phyloP scores from a whole-genome alignment of 1,139 yeast species.

The Arxiozyma slooffiae region DNA sequence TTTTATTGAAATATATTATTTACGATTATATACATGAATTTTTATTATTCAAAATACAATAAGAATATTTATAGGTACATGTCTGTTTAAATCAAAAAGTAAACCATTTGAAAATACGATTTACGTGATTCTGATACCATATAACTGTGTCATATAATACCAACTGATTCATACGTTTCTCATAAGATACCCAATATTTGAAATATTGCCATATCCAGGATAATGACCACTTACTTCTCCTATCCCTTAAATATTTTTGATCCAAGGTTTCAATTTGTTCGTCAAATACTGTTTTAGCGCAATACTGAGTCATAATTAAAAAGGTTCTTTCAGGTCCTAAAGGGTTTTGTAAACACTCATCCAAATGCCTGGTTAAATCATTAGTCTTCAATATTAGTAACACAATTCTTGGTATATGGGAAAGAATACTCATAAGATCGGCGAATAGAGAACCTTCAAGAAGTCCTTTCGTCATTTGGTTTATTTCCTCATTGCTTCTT shows the following conservation, averaged over 20 bases:
- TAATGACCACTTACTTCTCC: slow-evolving; percentile 32
- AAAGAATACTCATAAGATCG: slow-evolving; percentile 69
- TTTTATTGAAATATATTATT: no score
- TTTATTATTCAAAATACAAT: neutral
- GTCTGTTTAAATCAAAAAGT: neutral
- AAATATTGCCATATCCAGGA: slow-evolving; percentile 34
- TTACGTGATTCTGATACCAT: slow-evolving; percentile 25
- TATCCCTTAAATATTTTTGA: slow-evolving; percentile 17
- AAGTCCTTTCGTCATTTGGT: slow-evolving; percentile 54
- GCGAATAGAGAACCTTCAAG: slow-evolving; percentile 54
- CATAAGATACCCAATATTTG: slow-evolving; percentile 44
- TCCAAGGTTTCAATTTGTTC: slow-evolving; percentile 45
- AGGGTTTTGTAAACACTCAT: slow-evolving; percentile 73
- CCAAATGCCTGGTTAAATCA: slow-evolving; percentile 81
- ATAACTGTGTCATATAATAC: slow-evolving; percentile 43
- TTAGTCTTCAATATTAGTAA: slow-evolving; percentile 83
- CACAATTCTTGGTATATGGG: slow-evolving; percentile 77
- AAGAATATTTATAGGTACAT: neutral
- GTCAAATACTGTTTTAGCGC: slow-evolving; percentile 68
- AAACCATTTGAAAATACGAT: slow-evolving; percentile 1
- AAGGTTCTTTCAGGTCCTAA: slow-evolving; percentile 84
- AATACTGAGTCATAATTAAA: slow-evolving; percentile 79
- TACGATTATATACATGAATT: neutral
- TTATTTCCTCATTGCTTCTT: slow-evolving; percentile 50
- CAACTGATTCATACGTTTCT: slow-evolving; percentile 45